These are phyloP conservation scores for Talaromyces proteolyticus DNA, from an alignment of 495 filamentous ascomycete genomes.

Conservation along the genomic window DNA sequence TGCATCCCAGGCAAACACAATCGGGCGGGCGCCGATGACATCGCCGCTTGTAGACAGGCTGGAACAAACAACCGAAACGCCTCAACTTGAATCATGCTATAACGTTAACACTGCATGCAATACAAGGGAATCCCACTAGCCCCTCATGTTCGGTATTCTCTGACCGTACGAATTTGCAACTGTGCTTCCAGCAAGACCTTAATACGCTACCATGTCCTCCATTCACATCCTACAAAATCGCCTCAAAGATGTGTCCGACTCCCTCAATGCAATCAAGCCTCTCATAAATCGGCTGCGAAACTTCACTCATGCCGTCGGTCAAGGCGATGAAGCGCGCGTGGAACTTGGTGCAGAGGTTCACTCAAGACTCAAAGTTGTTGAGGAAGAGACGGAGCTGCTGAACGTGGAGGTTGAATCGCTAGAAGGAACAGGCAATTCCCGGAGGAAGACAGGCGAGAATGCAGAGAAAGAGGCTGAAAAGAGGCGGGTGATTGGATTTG, in stretches of 20 bases:
- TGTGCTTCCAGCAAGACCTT: not conserved
- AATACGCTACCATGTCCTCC: constrained; percentile 34
- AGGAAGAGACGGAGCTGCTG: constrained; percentile 80
- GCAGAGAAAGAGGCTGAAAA: constrained; percentile 49
- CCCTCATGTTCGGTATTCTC: too few relatives aligned
- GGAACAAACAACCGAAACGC: too few relatives aligned
- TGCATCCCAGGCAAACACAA: not conserved
- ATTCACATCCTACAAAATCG: constrained; percentile 58
- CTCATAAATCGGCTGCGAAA: constrained; percentile 69
- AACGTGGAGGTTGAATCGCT: constrained; percentile 72
- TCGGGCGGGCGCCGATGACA: not conserved
- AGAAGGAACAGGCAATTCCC: constrained; percentile 31
- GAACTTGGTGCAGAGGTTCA: constrained; percentile 83
- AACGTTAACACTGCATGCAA: not conserved
- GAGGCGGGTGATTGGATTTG: constrained; percentile 55
- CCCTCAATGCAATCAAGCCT: constrained; percentile 61
- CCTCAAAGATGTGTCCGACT: constrained; percentile 60
- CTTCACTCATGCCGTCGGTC: constrained; percentile 54
- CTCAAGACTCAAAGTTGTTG: constrained; percentile 71
- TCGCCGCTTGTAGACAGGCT: not conserved
- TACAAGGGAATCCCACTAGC: not conserved
- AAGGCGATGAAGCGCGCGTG: constrained; percentile 59
- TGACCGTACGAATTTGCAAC: too few relatives aligned
- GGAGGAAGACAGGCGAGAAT: constrained; percentile 25
- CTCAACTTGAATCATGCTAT: not conserved